Evolutionary conservation across 1,284 basidiomycete species (phyloP).

Genomic region (Schizophyllum commune): DNA sequence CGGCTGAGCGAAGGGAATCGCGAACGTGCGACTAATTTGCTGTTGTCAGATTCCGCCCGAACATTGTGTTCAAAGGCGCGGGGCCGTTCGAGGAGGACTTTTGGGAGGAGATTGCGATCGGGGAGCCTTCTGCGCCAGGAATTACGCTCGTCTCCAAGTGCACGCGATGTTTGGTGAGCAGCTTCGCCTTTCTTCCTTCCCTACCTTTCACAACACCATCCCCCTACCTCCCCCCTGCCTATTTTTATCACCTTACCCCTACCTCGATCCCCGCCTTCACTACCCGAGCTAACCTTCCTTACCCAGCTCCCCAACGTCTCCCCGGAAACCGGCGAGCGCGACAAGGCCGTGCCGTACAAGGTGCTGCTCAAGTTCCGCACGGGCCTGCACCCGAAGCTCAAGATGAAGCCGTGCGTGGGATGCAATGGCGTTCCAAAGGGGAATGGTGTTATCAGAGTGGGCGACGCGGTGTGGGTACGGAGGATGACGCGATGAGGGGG

Average conservation of each 20-base stretch:
- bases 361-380: conserved; percentile 60
- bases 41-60: conserved; percentile 65
- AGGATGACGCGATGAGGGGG: conserved; percentile 23
- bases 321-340: conserved; percentile 53
- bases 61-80: conserved; percentile 57
- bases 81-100: conserved; percentile 41
- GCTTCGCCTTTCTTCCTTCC: too few relatives aligned
- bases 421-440: conserved; percentile 46
- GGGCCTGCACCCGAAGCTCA: conserved; percentile 39
- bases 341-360: conserved; percentile 68
- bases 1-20: not conserved
- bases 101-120: conserved; percentile 51
- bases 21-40: too few relatives aligned
- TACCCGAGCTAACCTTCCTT: conserved; percentile 2
- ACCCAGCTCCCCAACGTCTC: conserved; percentile 65
- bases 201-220: too few relatives aligned
- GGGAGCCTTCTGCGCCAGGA: conserved; percentile 25
- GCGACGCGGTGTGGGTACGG: conserved; percentile 45
- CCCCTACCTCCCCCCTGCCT: too few relatives aligned
- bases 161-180: conserved; percentile 60
- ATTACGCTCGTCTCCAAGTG: conserved; percentile 62
- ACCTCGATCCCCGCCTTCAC: not conserved
- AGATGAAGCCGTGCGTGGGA: conserved; percentile 53
- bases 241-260: too few relatives aligned
- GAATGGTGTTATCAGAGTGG: conserved; percentile 46